phyloP scores from a whole-genome alignment of 2,329 filamentous ascomycete genomes.

The Aspergillus sp. region DNA sequence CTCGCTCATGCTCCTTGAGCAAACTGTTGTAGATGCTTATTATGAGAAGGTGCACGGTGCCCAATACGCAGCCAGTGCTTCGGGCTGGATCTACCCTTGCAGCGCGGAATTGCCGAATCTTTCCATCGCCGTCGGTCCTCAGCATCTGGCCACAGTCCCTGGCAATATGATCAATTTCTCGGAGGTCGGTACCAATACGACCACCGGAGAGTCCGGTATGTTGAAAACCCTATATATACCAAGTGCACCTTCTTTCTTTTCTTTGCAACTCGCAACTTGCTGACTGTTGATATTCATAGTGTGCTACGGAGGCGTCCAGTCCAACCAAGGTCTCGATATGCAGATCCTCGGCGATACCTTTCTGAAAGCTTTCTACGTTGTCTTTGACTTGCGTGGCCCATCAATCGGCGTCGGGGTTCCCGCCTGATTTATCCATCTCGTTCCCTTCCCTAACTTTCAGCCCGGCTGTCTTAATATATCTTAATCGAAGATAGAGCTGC shows the following conservation, averaged over 20 bases:
- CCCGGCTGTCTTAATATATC: constrained; percentile 5
- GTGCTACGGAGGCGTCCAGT: constrained; percentile 61
- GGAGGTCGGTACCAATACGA: constrained; percentile 46
- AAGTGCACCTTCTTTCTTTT: neutral
- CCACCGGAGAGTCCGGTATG: constrained; percentile 41
- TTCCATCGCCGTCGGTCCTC: constrained; percentile 53
- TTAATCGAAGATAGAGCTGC: constrained; percentile 9
- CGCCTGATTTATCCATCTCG: constrained; percentile 4
- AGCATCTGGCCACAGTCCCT: constrained; percentile 53
- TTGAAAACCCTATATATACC: neutral
- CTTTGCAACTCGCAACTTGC: neutral
- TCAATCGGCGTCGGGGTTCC: constrained; percentile 54
- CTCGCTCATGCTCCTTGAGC: constrained; percentile 62
- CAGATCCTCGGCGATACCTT: constrained; percentile 62
- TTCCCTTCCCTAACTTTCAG: neutral
- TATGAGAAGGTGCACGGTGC: constrained; percentile 58
- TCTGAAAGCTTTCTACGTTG: constrained; percentile 60
- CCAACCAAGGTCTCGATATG: constrained; percentile 56
- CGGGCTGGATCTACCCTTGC: constrained; percentile 61
- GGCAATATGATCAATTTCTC: constrained; percentile 59
- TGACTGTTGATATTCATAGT: constrained; percentile 34
- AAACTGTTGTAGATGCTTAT: constrained; percentile 59
- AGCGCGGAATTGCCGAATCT: constrained; percentile 54
- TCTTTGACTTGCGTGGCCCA: constrained; percentile 54
- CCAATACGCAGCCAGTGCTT: constrained; percentile 42